Base-by-base conservation (phyloP, 352 stramenopile species). In the Globisporangium viniferum region DNA sequence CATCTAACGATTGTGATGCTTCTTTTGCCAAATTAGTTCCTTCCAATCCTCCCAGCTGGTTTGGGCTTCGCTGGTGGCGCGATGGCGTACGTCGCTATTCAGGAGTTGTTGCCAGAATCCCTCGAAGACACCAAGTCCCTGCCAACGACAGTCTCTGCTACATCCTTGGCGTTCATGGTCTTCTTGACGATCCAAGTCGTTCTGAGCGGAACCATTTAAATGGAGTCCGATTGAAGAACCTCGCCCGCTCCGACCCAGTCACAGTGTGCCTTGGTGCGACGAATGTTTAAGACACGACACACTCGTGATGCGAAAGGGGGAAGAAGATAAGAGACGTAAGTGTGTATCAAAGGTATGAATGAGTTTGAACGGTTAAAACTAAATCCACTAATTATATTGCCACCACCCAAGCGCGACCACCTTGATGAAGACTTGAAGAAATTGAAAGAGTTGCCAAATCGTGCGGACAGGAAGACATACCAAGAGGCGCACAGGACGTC, bases 31-130 rank as follows among this genome's bases (percentile, higher is more conserved):
- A 14, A 95, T 68, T 75, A 94, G 55, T 99, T 98, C 79, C 81
- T 98, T 66, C 92, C 94, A 0, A 91, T 99, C 46, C 77, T 99
- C 18, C 97, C 97, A 3, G 89, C 97, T 33, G 97, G 97, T 15
- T 76, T 99, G 41, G 97, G 97, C 35, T 99, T 99, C 78, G 97
- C 97, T 1, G 97, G 95, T 46, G 97, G 97, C 55, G 97, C 97
- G 1, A 99, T 99, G 97, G 92, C 89, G 44, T 99, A 94, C 77
- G 97, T 99, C 27, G 97, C 96, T 4, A 81, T 98, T 56, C 79
- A 90, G 54, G 88, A 97, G 59, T 62, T 97, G 44, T 68, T 93
- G 44, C 87, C 87, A 10, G 87, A 94, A 61, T 94, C 87, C 29
- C 73, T 94, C 8, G 87, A 94, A 75, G 87, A 94, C 77, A 94